A percentile compares a stretch with the other conserved stretches of the same genome.
Conservation (phyloP, 139 green algal genomes). For the Raphidocelis subcapitata region DNA sequence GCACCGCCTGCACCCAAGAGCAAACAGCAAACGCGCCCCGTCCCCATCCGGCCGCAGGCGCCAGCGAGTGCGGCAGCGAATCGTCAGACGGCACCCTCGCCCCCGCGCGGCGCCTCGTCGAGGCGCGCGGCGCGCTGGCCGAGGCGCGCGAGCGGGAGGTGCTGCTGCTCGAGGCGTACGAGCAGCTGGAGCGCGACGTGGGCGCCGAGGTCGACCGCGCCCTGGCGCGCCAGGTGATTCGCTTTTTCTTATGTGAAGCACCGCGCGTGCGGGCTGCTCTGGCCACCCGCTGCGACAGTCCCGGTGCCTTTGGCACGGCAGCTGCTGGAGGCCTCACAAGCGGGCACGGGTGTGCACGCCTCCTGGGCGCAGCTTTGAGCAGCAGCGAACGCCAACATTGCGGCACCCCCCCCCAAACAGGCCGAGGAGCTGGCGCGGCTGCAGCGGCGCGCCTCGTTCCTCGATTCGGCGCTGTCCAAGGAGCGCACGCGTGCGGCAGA, state of each 20-base stretch:
- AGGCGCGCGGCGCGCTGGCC: too few species aligned
- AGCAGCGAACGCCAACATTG: too few species aligned
- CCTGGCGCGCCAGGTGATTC: constrained; percentile 34
- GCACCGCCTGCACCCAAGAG: too few species aligned
- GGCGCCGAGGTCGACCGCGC: constrained; percentile 64
- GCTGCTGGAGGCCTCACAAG: too few species aligned
- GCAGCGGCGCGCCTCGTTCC: constrained; percentile 40
- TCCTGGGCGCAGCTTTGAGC: too few species aligned
- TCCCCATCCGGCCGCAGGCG: too few species aligned
- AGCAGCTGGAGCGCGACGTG: constrained; percentile 72
- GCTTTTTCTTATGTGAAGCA: not conserved
- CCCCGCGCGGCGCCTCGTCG: not conserved
- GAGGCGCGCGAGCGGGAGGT: constrained; percentile 31
- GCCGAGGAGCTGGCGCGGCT: constrained; percentile 41
- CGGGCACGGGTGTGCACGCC: too few species aligned
- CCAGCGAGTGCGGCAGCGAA: too few species aligned
- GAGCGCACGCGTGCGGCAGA: constrained; percentile 29
- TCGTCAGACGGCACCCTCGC: too few species aligned
- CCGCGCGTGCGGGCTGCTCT: not conserved
- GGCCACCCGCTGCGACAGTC: not conserved
- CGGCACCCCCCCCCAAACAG: too few species aligned
- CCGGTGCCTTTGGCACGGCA: not conserved
- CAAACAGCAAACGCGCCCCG: too few species aligned
- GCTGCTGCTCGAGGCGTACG: constrained; percentile 76
- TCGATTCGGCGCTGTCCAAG: constrained; percentile 42